Conservation (phyloP, 768 basidiomycete species). For the Xerocomellus intermedius region DNA sequence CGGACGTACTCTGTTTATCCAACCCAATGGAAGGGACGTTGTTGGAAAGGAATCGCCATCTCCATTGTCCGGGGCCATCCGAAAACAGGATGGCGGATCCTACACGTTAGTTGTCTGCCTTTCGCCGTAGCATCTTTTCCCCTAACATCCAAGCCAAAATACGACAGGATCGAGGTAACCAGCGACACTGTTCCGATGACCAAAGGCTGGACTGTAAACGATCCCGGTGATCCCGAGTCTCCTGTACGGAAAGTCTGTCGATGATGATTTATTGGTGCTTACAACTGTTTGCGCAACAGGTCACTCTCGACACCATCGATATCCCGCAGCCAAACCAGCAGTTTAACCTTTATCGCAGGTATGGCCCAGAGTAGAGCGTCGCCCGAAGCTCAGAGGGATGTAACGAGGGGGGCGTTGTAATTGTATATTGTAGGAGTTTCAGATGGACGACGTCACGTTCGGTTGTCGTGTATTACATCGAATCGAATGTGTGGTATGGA, state of each 20-base stretch:
- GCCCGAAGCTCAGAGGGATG: not conserved
- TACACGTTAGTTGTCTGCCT: not conserved
- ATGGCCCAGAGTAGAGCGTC: not conserved
- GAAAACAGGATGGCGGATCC: not conserved
- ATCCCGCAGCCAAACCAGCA: not conserved
- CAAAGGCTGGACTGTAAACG: not conserved
- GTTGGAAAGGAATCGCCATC: too few relatives aligned
- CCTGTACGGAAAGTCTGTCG: not conserved
- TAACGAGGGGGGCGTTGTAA: not conserved
- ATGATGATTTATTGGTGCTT: slow-evolving; percentile 1
- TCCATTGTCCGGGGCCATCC: too few relatives aligned
- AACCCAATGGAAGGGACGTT: too few relatives aligned
- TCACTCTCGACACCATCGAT: not conserved
- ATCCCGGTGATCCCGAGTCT: not conserved
- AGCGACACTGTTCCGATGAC: not conserved
- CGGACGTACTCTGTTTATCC: not conserved
- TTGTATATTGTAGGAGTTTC: not conserved
- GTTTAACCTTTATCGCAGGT: not conserved
- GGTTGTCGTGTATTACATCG: too few relatives aligned
- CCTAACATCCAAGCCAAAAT: not conserved
- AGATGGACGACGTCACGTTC: too few relatives aligned
- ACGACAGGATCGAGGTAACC: not conserved
- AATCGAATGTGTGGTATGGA: too few relatives aligned
- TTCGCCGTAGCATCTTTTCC: not conserved
- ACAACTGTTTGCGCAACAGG: not conserved